These are phyloP conservation scores for Herpetomonas samuelpessoai DNA, from an alignment of 208 protist species.

Conservation along the genomic window DNA sequence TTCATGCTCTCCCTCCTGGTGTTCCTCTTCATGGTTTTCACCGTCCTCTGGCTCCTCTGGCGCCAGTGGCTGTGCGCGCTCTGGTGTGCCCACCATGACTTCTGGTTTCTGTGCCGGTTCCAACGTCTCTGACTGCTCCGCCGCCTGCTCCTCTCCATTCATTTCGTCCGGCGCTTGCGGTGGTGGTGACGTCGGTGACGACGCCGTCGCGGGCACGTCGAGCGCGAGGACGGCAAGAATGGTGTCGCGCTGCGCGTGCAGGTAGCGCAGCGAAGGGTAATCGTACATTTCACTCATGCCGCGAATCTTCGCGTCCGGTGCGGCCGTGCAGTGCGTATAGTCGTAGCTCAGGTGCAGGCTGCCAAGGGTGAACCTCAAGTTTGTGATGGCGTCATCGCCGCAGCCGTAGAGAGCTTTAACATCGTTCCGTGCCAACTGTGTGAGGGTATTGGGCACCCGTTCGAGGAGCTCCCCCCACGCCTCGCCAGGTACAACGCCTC, in stretches of 20 bases:
- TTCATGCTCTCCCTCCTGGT: not conserved
- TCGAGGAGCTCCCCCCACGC: constrained; percentile 2
- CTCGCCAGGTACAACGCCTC: not conserved
- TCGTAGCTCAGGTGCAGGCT: constrained; percentile 18
- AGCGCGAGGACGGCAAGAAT: constrained; percentile 7
- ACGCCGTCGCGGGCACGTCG: not conserved
- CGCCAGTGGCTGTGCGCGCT: too few relatives aligned
- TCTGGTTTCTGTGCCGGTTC: not conserved
- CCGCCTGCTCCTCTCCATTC: not conserved
- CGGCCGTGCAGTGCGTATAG: constrained; percentile 16
- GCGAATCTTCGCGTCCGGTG: not conserved
- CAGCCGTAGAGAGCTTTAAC: constrained; percentile 3
- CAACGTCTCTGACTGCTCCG: not conserved
- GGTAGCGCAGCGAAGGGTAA: constrained; percentile 13
- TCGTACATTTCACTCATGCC: constrained; percentile 4
- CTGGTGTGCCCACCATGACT: not conserved
- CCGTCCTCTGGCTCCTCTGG: constrained; percentile 1
- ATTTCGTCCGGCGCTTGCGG: not conserved
- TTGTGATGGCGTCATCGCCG: constrained; percentile 2
- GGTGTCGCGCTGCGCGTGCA: constrained; percentile 11
- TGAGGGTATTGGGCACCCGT: constrained; percentile 6
- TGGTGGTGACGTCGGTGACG: not conserved
- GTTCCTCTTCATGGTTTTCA: not conserved
- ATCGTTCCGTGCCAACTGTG: constrained; percentile 3
- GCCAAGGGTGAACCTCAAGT: constrained; percentile 2